Evolutionary conservation across 2,329 filamentous ascomycete genomes (phyloP).

Genomic region (Aureobasidium leucospermi): DNA sequence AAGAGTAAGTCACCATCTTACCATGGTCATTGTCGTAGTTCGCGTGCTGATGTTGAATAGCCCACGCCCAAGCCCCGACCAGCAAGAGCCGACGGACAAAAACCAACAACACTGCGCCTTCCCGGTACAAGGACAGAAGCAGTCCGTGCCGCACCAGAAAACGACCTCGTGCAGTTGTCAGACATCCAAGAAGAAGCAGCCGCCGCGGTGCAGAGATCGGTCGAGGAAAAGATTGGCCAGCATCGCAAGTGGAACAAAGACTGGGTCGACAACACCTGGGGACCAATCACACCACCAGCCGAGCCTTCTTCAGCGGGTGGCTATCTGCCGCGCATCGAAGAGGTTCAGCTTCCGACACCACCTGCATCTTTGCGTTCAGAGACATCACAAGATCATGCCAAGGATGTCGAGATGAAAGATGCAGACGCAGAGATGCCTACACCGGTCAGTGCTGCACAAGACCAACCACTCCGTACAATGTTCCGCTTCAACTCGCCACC

Average conservation of each 20-base stretch:
- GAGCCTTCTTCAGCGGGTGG: conserved; percentile 38
- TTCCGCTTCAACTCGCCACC: conserved; percentile 18
- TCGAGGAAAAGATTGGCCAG: conserved; percentile 79
- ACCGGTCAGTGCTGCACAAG: conserved; percentile 18
- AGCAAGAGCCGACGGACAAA: conserved; percentile 53
- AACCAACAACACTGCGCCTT: conserved; percentile 49
- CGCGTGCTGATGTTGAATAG: conserved; percentile 24
- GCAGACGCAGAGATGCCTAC: conserved; percentile 18
- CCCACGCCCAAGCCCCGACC: conserved; percentile 43
- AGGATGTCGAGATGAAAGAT: conserved; percentile 32
- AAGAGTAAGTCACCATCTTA: conserved; percentile 54
- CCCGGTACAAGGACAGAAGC: conserved; percentile 55
- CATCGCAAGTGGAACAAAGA: conserved; percentile 88
- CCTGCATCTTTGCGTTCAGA: conserved; percentile 40
- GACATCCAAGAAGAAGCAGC: conserved; percentile 76
- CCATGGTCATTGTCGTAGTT: not conserved
- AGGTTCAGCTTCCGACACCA: conserved; percentile 35
- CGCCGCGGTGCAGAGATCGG: conserved; percentile 70
- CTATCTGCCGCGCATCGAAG: conserved; percentile 23
- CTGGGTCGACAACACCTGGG: conserved; percentile 79
- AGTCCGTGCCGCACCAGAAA: conserved; percentile 54
- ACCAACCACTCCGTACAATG: conserved; percentile 20
- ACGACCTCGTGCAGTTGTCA: conserved; percentile 68
- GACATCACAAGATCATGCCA: conserved; percentile 31
- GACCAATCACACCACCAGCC: conserved; percentile 71